A percentile compares a stretch with the other conserved stretches of the same genome.
phyloP scores from a whole-genome alignment of 1,139 yeast species.

The Yamadazyma diddensiae region DNA sequence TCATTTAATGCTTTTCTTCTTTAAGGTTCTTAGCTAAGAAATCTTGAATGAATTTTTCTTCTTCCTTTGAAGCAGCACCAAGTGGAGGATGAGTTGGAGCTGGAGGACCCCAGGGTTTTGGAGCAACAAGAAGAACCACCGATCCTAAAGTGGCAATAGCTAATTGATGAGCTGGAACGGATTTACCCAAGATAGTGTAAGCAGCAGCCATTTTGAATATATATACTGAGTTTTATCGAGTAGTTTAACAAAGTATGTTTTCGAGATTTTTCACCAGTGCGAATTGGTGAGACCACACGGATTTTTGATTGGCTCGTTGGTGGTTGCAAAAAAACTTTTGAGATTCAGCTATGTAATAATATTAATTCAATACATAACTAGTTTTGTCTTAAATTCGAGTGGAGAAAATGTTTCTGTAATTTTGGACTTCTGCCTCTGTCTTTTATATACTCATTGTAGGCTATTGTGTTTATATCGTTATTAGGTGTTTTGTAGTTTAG shows the following conservation, averaged over 20 bases:
- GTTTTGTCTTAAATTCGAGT: too few relatives aligned
- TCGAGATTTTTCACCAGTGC: constrained; percentile 1
- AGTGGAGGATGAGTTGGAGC: constrained; percentile 64
- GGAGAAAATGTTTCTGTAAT: too few relatives aligned
- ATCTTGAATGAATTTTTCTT: constrained; percentile 68
- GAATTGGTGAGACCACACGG: constrained; percentile 2
- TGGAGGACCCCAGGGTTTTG: constrained; percentile 70
- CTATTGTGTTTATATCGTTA: too few relatives aligned
- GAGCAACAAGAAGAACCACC: constrained; percentile 54
- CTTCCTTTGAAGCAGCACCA: constrained; percentile 80
- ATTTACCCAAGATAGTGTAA: constrained; percentile 72
- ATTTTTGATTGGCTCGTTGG: constrained; percentile 9
- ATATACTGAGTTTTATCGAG: too few relatives aligned
- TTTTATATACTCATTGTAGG: too few relatives aligned
- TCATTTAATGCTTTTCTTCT: constrained; percentile 32
- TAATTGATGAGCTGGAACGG: constrained; percentile 72
- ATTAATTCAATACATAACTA: not conserved
- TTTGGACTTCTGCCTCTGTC: too few relatives aligned
- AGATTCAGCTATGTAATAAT: too few relatives aligned
- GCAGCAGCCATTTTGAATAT: constrained; percentile 64
- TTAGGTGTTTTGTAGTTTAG: too few relatives aligned
- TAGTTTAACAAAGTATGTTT: not conserved
- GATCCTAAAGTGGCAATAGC: constrained; percentile 68
- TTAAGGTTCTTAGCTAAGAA: constrained; percentile 36
- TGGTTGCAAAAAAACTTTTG: constrained; percentile 15